These are phyloP conservation scores for Trypanosoma lewisi DNA, from an alignment of 208 protist genomes.

Conservation along the genomic window DNA sequence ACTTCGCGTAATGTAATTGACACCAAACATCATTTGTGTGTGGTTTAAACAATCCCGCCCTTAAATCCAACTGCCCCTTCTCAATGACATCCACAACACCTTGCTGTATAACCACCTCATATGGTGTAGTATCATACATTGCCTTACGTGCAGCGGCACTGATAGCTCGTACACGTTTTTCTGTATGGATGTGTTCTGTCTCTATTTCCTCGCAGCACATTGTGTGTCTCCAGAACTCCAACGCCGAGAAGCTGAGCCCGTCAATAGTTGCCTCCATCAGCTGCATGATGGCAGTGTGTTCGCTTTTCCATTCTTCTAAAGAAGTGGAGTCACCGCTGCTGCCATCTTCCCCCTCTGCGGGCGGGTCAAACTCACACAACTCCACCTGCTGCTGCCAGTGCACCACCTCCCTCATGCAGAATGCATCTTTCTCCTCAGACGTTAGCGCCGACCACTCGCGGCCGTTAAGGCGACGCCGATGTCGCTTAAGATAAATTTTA, in stretches of 20 bases:
- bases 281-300: slow-evolving; percentile 52
- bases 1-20: slow-evolving; percentile 82
- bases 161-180: slow-evolving; percentile 43
- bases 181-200: slow-evolving; percentile 70
- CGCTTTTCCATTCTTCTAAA: slow-evolving; percentile 63
- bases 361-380: slow-evolving; percentile 67
- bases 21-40: slow-evolving; percentile 71
- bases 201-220: slow-evolving; percentile 74
- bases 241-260: slow-evolving; percentile 49
- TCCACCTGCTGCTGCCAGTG: slow-evolving; percentile 47
- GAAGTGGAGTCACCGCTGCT: background rate
- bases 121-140: slow-evolving; percentile 45
- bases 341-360: slow-evolving; percentile 55
- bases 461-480: slow-evolving; percentile 28
- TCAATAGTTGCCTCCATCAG: slow-evolving; percentile 37
- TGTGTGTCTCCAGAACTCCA: slow-evolving; percentile 79
- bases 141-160: slow-evolving; percentile 51
- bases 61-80: slow-evolving; percentile 54
- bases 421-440: slow-evolving; percentile 39
- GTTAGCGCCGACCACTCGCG: slow-evolving; percentile 19
- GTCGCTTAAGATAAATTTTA: slow-evolving; percentile 41
- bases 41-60: slow-evolving; percentile 53
- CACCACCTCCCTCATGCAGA: slow-evolving; percentile 48
- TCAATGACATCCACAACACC: slow-evolving; percentile 53
- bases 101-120: slow-evolving; percentile 34